Evolutionary conservation across 1,284 basidiomycete species (phyloP).

Genomic region (Trichosporon asahii): DNA sequence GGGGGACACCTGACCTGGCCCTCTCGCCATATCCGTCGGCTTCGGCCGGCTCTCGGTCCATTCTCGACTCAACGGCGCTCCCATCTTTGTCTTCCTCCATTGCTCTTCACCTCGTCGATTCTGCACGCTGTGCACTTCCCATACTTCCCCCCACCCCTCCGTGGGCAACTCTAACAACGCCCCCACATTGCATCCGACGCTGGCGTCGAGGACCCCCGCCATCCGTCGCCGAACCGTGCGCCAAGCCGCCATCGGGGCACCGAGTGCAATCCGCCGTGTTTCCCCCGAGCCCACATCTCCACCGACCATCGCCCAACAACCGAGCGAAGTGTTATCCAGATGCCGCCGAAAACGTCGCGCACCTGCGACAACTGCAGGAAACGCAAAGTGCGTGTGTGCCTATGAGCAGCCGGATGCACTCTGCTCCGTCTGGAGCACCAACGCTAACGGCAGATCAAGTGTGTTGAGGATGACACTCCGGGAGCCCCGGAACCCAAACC

Average conservation of each 20-base stretch:
- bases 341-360: constrained; percentile 15
- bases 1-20: neutral
- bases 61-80: neutral
- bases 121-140: neutral
- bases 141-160: neutral
- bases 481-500: neutral
- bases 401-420: neutral
- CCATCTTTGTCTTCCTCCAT: neutral
- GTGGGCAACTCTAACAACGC: neutral
- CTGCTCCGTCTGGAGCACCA: neutral
- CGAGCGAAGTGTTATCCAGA: neutral
- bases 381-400: constrained; percentile 36
- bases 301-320: constrained; percentile 10
- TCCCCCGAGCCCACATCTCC: neutral
- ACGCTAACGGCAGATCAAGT: constrained; percentile 37
- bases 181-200: neutral
- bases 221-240: neutral
- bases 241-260: neutral
- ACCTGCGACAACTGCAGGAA: constrained; percentile 47
- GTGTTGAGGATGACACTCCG: constrained; percentile 27
- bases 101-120: neutral
- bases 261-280: neutral
- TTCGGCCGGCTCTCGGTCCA: neutral
- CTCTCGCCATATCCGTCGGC: neutral
- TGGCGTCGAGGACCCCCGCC: neutral